Evolutionary conservation across 1,284 basidiomycete genomes (phyloP).

Genomic region (Naganishia albida): DNA sequence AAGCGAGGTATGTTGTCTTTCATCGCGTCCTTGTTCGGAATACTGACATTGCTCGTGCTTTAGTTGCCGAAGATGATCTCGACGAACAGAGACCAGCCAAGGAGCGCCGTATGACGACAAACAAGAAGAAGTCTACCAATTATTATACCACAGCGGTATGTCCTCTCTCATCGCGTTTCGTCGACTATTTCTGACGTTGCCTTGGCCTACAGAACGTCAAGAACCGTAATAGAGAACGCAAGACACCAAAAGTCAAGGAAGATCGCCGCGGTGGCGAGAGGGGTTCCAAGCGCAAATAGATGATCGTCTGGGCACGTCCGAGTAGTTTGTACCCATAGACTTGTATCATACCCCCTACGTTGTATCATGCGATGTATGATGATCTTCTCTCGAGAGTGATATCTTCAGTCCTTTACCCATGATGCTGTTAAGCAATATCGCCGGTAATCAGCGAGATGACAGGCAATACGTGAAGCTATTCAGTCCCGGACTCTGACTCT

Average conservation of each 20-base stretch:
- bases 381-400: too few species aligned
- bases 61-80: conserved; percentile 40
- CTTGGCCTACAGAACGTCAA: conserved; percentile 66
- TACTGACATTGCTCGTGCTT: conserved; percentile 20
- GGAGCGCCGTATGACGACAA: conserved; percentile 83
- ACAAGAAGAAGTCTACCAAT: conserved; percentile 89
- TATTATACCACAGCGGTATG: conserved; percentile 71
- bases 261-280: conserved; percentile 22
- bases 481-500: too few species aligned
- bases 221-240: conserved; percentile 66
- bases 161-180: background rate
- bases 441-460: too few species aligned
- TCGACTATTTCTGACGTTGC: background rate
- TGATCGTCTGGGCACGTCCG: background rate
- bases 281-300: conserved; percentile 21
- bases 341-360: conserved; percentile 6
- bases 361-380: conserved; percentile 21
- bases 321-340: conserved; percentile 2
- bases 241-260: conserved; percentile 42
- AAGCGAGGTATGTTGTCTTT: conserved; percentile 37
- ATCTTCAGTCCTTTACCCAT: too few species aligned
- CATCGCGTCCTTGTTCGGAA: background rate
- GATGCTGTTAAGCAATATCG: too few species aligned
- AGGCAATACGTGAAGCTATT: too few species aligned
- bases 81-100: conserved; percentile 42